Evolutionary conservation across 768 basidiomycete species (phyloP).

Genomic region (Boletus patriciae): DNA sequence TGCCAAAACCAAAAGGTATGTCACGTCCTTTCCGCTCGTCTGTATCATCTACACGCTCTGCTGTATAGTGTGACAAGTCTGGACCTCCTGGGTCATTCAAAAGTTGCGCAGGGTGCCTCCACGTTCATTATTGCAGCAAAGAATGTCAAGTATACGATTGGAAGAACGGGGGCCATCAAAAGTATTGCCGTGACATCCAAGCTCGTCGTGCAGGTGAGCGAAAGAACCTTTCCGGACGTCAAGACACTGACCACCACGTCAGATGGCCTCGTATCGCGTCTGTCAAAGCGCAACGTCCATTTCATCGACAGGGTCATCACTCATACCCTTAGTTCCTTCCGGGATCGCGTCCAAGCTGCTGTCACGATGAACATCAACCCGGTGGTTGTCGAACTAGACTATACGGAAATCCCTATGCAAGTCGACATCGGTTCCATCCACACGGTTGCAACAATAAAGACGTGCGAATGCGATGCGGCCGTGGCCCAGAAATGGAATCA

Average conservation of each 20-base stretch:
- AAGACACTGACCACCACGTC: not conserved
- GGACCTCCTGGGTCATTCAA: constrained; percentile 29
- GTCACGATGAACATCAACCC: constrained; percentile 4
- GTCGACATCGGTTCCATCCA: constrained; percentile 18
- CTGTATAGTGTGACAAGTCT: constrained; percentile 24
- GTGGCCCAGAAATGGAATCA: constrained; percentile 27
- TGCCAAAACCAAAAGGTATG: constrained; percentile 30
- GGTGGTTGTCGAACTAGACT: constrained; percentile 30
- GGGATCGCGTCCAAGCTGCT: constrained; percentile 17
- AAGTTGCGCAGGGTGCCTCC: constrained; percentile 28
- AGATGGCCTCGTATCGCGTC: constrained; percentile 24
- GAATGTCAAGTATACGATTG: constrained; percentile 34
- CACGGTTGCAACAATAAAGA: constrained; percentile 6
- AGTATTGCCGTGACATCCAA: constrained; percentile 29
- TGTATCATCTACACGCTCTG: not conserved
- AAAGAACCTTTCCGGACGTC: not conserved
- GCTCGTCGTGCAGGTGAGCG: constrained; percentile 25
- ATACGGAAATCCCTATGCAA: constrained; percentile 19
- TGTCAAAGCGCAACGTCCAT: constrained; percentile 23
- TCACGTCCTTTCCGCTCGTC: not conserved
- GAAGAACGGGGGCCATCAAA: constrained; percentile 29
- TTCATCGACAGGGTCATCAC: constrained; percentile 28
- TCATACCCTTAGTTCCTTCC: constrained; percentile 18
- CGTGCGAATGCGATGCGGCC: constrained; percentile 25
- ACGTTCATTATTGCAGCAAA: constrained; percentile 32